Percentiles rank a stretch among this genome's conserved stretches.
These are phyloP conservation scores for Pseudocercospora vitis DNA, from an alignment of 2,329 filamentous ascomycete species.

Conservation along the genomic window DNA sequence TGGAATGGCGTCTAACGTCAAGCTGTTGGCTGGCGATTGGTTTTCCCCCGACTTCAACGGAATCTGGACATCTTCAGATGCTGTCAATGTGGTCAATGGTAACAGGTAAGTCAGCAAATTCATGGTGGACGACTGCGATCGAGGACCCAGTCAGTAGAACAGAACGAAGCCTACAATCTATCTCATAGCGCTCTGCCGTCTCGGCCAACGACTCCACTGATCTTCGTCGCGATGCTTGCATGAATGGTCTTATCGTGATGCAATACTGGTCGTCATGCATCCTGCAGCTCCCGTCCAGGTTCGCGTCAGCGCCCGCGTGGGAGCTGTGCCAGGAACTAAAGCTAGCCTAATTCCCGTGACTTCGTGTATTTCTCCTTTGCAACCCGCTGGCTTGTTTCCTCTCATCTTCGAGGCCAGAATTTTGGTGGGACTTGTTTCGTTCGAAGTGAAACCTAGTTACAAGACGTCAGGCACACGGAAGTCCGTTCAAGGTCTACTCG, in stretches of 20 bases:
- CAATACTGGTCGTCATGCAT: constrained; percentile 16
- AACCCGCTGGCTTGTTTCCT: neutral
- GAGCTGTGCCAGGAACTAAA: neutral
- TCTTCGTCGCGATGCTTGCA: neutral
- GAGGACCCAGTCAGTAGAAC: too few relatives aligned
- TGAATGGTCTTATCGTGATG: constrained; percentile 14
- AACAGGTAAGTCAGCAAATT: constrained; percentile 21
- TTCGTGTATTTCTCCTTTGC: neutral
- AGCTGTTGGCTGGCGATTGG: constrained; percentile 15
- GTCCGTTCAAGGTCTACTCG: too few relatives aligned
- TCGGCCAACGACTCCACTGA: neutral
- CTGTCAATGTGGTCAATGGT: constrained; percentile 28
- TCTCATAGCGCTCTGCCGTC: neutral
- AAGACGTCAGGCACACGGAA: too few relatives aligned
- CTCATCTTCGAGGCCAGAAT: too few relatives aligned
- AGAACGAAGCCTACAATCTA: too few relatives aligned
- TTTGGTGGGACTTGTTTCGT: too few relatives aligned
- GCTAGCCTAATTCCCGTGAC: neutral
- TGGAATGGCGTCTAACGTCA: constrained; percentile 35
- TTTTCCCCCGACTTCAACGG: constrained; percentile 27
- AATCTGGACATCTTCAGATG: constrained; percentile 27
- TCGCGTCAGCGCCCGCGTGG: neutral
- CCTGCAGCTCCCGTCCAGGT: constrained; percentile 2
- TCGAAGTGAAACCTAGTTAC: too few relatives aligned
- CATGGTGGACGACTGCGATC: too few relatives aligned